Evolutionary conservation across 2,329 filamentous ascomycete species (phyloP), one percentile per base, ranked within the genome.

Genomic region (Pseudonectria foliicola): DNA sequence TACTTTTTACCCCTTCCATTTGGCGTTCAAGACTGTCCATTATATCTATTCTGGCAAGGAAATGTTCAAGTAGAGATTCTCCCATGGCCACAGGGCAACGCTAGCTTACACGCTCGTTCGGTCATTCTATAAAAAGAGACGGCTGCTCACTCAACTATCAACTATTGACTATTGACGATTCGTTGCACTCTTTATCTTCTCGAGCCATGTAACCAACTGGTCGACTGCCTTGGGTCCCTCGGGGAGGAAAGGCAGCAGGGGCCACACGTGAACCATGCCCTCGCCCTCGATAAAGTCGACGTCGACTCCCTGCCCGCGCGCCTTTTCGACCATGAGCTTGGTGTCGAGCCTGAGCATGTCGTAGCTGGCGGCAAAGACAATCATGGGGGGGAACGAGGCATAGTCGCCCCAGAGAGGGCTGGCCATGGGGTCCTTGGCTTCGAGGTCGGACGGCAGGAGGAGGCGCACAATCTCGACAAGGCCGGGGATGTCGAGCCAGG

Each of bases 191-290:
- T 37, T 45, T 4, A 37, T 37, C 27, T 42, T 27, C 18, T 42
- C 40, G 25, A 60, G 23, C 49, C 52, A 60, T 14, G 45, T 29
- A 1, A 58, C 35, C 25, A 59, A 53, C 34, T 37, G 46, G 5
- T 55, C 45, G 14, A 54, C 32, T 1, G 55, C 54, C 18, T 44
- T 34, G 12, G 35, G 41, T 4, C 46, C 53, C 37, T 60, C 57
- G 16, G 47, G 45, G 4, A 56, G 45, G 4, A 56, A 45, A 7
- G 54, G 46, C 4, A 59, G 26, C 24, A 59, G 14, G 5, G 54
- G 54, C 55, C 56, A 60, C 7, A 54, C 53, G 24, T 60, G 57
- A 31, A 58, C 43, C 56, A 60, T 51, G 6, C 51, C 54, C 39
- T 52, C 46, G 11, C 57, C 55, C 11, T 49, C 27, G 4, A 57